Evolutionary conservation across 2,329 filamentous ascomycete species (phyloP).

Genomic region (Trichoderma sp.): DNA sequence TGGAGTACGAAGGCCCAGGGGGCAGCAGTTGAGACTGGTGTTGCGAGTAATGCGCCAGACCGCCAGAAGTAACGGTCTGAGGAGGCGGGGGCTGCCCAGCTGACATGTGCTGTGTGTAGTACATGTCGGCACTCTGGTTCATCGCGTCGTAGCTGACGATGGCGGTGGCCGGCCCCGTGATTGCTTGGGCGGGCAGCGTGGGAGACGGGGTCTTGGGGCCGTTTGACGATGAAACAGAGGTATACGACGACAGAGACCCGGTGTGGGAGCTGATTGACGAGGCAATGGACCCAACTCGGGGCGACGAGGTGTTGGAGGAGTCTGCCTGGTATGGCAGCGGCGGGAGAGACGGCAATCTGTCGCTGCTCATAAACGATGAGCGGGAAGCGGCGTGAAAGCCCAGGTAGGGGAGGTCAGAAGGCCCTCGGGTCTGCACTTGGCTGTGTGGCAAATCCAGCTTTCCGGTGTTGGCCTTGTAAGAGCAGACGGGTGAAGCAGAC

Average conservation of each 20-base stretch:
- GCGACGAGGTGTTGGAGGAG: slow-evolving; percentile 72
- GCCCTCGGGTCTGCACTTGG: slow-evolving; percentile 24
- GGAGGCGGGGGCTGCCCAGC: slow-evolving; percentile 73
- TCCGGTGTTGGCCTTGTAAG: slow-evolving; percentile 61
- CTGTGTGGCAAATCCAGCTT: slow-evolving; percentile 89
- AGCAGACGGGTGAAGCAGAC: slow-evolving; percentile 13
- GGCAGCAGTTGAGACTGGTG: slow-evolving; percentile 77
- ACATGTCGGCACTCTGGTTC: slow-evolving; percentile 87
- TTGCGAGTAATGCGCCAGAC: slow-evolving; percentile 75
- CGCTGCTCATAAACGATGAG: slow-evolving; percentile 64
- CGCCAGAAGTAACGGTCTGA: slow-evolving; percentile 74
- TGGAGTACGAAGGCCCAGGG: slow-evolving; percentile 69
- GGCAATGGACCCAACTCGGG: slow-evolving; percentile 75
- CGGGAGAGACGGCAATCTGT: slow-evolving; percentile 72
- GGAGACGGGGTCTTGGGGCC: slow-evolving; percentile 79
- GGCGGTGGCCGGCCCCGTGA: slow-evolving; percentile 38
- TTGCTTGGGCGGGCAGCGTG: slow-evolving; percentile 57
- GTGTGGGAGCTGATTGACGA: slow-evolving; percentile 55
- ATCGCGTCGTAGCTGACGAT: slow-evolving; percentile 57
- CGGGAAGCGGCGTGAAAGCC: slow-evolving; percentile 62
- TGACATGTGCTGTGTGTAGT: slow-evolving; percentile 80
- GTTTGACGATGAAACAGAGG: slow-evolving; percentile 58
- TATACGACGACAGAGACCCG: slow-evolving; percentile 58
- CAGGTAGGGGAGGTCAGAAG: slow-evolving; percentile 57
- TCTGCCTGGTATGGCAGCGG: slow-evolving; percentile 70